phyloP scores from a whole-genome alignment of 495 filamentous ascomycete genomes.

The Oidiodendron maius region DNA sequence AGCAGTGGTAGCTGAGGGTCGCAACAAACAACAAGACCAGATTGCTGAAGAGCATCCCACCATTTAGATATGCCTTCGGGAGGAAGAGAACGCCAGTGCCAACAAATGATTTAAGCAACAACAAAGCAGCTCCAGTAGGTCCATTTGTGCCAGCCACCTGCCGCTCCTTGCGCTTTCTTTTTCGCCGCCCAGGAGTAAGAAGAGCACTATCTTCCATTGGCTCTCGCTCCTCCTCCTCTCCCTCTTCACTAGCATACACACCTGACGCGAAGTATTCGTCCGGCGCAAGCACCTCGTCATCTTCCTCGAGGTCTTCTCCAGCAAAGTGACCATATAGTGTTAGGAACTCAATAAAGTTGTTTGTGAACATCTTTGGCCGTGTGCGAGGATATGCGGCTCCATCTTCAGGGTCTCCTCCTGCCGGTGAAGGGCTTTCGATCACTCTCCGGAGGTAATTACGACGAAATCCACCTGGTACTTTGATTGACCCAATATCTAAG shows the following conservation, averaged over 20 bases:
- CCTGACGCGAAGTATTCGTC: constrained; percentile 66
- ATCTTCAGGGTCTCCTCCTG: constrained; percentile 36
- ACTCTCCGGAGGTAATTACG: constrained; percentile 76
- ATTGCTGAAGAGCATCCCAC: constrained; percentile 95
- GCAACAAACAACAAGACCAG: constrained; percentile 81
- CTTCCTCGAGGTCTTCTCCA: constrained; percentile 91
- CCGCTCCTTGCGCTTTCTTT: constrained; percentile 64
- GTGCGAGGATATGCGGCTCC: constrained; percentile 26
- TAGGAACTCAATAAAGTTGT: constrained; percentile 90
- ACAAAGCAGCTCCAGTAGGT: constrained; percentile 65
- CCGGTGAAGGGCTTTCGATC: constrained; percentile 48
- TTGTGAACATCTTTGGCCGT: constrained; percentile 68
- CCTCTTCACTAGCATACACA: constrained; percentile 27
- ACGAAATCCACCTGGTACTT: constrained; percentile 87
- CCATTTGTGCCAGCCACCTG: constrained; percentile 65
- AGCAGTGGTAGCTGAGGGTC: constrained; percentile 87
- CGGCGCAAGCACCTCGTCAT: constrained; percentile 78
- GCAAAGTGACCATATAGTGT: constrained; percentile 96
- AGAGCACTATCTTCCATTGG: constrained; percentile 79
- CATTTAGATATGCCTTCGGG: constrained; percentile 86
- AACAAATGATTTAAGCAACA: constrained; percentile 94
- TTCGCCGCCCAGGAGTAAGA: constrained; percentile 64
- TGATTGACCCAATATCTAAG: constrained; percentile 80
- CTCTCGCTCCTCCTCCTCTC: constrained; percentile 58
- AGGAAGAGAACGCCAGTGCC: constrained; percentile 97